Evolutionary conservation across 2,329 filamentous ascomycete genomes (phyloP).

Genomic region (Fusarium heterosporum): DNA sequence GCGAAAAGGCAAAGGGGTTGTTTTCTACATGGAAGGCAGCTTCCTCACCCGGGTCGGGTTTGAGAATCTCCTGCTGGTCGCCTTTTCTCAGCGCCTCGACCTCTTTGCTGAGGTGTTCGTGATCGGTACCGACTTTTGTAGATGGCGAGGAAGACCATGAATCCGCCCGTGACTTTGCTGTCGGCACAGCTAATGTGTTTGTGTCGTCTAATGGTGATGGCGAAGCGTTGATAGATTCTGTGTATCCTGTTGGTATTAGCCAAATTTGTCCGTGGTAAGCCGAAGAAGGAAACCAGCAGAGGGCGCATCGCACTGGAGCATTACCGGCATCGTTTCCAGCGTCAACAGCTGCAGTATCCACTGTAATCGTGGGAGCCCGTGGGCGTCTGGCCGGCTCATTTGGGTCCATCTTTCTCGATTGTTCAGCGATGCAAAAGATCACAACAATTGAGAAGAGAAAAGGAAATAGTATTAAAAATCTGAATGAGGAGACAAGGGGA

Average conservation of each 20-base stretch:
- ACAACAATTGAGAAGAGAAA: background rate
- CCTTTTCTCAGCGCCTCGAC: conserved; percentile 33
- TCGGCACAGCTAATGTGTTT: conserved; percentile 35
- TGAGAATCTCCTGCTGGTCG: conserved; percentile 57
- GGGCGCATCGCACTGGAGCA: conserved; percentile 35
- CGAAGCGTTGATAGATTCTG: conserved; percentile 35
- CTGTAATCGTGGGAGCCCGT: conserved; percentile 39
- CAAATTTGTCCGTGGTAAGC: background rate
- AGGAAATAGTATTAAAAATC: background rate
- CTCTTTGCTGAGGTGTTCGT: conserved; percentile 26
- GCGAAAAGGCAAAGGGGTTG: conserved; percentile 85
- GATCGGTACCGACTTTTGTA: conserved; percentile 37
- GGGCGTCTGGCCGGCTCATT: conserved; percentile 19
- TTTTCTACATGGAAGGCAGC: conserved; percentile 76
- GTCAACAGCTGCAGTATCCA: conserved; percentile 39
- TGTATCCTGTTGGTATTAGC: background rate
- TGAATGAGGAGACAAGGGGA: conserved; percentile 10
- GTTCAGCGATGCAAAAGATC: background rate
- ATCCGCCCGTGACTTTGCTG: conserved; percentile 24
- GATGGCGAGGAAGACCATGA: conserved; percentile 38
- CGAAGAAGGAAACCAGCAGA: background rate
- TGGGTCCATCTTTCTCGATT: conserved; percentile 28
- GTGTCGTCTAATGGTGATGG: conserved; percentile 30
- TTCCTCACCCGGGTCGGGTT: conserved; percentile 78
- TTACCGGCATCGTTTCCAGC: conserved; percentile 34